A percentile compares a stretch with the other conserved stretches of the same genome.
Evolutionary conservation across 169 alveolate genomes (phyloP).

Genomic region (Cyclospora cayetanensis): DNA sequence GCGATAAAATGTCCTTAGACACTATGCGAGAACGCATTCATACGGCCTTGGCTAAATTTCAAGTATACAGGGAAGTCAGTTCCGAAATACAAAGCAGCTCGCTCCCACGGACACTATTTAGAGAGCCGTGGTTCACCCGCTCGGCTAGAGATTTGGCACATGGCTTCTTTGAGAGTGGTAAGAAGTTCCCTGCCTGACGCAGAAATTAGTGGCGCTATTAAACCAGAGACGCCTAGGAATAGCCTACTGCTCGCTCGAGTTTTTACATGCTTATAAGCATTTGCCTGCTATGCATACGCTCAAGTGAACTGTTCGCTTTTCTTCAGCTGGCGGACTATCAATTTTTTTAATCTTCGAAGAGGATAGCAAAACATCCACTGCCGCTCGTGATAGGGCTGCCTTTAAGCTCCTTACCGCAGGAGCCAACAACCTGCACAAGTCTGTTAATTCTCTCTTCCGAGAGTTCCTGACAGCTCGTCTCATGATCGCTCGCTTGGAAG

Average conservation of each 20-base stretch:
- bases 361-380: not conserved
- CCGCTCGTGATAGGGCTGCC: conserved; percentile 35
- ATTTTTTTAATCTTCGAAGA: not conserved
- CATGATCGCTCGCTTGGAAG: conserved; percentile 28
- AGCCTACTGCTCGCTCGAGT: too few species aligned
- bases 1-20: conserved; percentile 27
- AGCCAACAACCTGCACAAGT: not conserved
- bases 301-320: too few species aligned
- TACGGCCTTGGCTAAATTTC: conserved; percentile 1
- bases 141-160: conserved; percentile 46
- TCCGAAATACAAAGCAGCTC: not conserved
- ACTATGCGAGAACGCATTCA: conserved; percentile 21
- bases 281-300: not conserved
- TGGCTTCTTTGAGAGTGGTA: conserved; percentile 65
- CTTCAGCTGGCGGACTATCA: conserved; percentile 44
- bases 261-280: too few species aligned
- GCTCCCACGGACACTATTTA: conserved; percentile 57
- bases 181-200: too few species aligned
- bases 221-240: too few species aligned
- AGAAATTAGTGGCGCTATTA: too few species aligned
- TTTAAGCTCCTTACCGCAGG: not conserved
- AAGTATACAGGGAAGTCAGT: conserved; percentile 37
- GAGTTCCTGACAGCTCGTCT: conserved; percentile 30
- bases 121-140: conserved; percentile 60
- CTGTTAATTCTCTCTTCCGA: conserved; percentile 26